Evolutionary conservation across 2,329 filamentous ascomycete genomes (phyloP).

Genomic region (Aspergillus tubingensis): DNA sequence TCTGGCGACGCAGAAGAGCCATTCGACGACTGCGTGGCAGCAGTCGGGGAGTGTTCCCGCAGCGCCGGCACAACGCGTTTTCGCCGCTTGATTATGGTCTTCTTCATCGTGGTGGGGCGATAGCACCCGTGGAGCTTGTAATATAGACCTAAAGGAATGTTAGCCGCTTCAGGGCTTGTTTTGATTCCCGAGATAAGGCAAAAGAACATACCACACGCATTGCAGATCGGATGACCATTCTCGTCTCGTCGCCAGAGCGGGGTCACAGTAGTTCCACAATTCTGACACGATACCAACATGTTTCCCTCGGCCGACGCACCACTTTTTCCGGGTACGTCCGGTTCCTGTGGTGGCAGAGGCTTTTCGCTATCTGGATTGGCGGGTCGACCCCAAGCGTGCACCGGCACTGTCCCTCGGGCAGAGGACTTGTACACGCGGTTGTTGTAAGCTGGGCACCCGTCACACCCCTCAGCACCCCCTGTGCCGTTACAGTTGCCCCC

Average conservation of each 20-base stretch:
- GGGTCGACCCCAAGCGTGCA: constrained; percentile 37
- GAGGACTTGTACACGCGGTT: constrained; percentile 89
- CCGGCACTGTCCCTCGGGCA: constrained; percentile 48
- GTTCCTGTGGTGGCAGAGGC: constrained; percentile 21
- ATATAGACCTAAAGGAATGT: constrained; percentile 70
- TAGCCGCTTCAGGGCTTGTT: constrained; percentile 8
- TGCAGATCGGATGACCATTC: constrained; percentile 94
- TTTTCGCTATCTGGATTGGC: constrained; percentile 29
- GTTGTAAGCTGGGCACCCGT: constrained; percentile 95
- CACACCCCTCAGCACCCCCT: constrained; percentile 90
- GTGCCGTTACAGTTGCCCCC: constrained; percentile 95
- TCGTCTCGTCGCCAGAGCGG: constrained; percentile 95
- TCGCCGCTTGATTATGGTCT: constrained; percentile 90
- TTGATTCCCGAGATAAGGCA: not conserved
- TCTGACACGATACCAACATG: constrained; percentile 89
- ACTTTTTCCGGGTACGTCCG: constrained; percentile 28
- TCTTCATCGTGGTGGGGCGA: constrained; percentile 97
- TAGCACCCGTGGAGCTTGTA: constrained; percentile 95
- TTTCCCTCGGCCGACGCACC: constrained; percentile 30
- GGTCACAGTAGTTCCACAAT: constrained; percentile 94
- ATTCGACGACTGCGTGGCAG: constrained; percentile 42
- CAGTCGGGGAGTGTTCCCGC: constrained; percentile 49
- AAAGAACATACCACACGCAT: constrained; percentile 80
- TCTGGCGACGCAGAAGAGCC: constrained; percentile 48
- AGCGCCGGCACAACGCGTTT: constrained; percentile 89